Evolutionary conservation across 495 filamentous ascomycete species (phyloP).

Genomic region (Penicillium argentinense): DNA sequence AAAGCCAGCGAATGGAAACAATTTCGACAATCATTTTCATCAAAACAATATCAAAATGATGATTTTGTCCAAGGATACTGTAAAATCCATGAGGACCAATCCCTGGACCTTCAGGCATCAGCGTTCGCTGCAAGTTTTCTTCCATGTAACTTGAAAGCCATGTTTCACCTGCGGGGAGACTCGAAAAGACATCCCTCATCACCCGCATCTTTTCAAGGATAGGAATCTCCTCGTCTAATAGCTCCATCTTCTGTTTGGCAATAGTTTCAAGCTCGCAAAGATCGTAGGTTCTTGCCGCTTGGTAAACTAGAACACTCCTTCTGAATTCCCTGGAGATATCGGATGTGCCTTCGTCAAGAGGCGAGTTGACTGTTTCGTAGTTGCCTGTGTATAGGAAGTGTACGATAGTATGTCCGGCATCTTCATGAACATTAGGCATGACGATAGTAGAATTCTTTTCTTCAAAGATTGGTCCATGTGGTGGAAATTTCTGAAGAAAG

Average conservation of each 20-base stretch:
- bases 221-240: conserved; percentile 3
- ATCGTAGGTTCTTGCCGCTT: conserved; percentile 9
- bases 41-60: conserved; percentile 9
- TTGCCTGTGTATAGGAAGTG: conserved; percentile 19
- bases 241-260: conserved; percentile 7
- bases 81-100: conserved; percentile 1
- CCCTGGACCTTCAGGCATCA: conserved; percentile 1
- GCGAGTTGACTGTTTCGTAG: conserved; percentile 14
- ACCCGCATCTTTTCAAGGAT: conserved; percentile 6
- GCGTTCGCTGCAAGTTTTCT: conserved; percentile 6
- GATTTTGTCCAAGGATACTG: neutral
- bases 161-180: conserved; percentile 6
- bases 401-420: conserved; percentile 17
- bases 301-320: conserved; percentile 12
- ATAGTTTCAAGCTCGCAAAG: conserved; percentile 9
- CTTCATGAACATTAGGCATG: conserved; percentile 7
- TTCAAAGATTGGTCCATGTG: neutral
- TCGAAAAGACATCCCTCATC: conserved; percentile 9
- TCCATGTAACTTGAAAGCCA: conserved; percentile 13
- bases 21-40: conserved; percentile 14
- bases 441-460: neutral
- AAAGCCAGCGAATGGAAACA: conserved; percentile 8
- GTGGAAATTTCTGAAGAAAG: neutral
- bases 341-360: neutral
- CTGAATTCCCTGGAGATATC: conserved; percentile 10